Evolutionary conservation across 768 basidiomycete genomes (phyloP).

Genomic region (Lentinus tigrinus): DNA sequence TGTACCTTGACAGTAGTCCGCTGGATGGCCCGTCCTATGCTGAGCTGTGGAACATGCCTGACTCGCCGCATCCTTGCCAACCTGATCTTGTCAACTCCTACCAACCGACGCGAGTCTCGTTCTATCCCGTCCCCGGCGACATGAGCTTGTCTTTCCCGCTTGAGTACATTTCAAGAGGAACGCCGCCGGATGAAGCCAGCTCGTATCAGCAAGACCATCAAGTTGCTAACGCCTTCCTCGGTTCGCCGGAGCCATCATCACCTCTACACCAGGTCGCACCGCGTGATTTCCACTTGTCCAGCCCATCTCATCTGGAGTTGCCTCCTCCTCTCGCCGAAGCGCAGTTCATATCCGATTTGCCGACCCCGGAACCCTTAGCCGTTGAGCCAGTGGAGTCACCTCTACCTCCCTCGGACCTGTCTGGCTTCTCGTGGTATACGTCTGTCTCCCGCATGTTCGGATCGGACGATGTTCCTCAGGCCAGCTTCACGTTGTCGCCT

Average conservation of each 20-base stretch:
- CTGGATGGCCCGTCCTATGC: background rate
- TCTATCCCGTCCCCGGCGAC: background rate
- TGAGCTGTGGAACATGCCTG: background rate
- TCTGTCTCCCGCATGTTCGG: background rate
- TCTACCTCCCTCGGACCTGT: background rate
- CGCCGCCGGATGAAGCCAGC: background rate
- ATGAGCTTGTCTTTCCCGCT: no score
- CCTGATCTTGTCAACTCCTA: background rate
- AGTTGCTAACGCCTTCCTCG: no score
- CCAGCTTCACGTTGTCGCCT: slow-evolving; percentile 9
- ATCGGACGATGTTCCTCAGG: slow-evolving; percentile 11
- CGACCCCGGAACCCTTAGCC: background rate
- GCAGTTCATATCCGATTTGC: slow-evolving; percentile 4
- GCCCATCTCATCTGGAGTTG: background rate
- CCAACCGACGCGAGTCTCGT: slow-evolving; percentile 8
- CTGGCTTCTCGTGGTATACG: background rate
- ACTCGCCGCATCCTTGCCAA: background rate
- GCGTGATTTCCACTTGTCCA: background rate
- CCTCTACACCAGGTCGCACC: background rate
- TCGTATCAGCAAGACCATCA: background rate
- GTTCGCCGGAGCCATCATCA: background rate
- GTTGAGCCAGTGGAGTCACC: background rate
- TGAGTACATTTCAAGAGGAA: background rate
- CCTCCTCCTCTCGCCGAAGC: background rate
- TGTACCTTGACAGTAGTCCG: slow-evolving; percentile 20